Evolutionary conservation across 257 asterid species (phyloP).

Genomic region (Solanum pinnatisectum): DNA sequence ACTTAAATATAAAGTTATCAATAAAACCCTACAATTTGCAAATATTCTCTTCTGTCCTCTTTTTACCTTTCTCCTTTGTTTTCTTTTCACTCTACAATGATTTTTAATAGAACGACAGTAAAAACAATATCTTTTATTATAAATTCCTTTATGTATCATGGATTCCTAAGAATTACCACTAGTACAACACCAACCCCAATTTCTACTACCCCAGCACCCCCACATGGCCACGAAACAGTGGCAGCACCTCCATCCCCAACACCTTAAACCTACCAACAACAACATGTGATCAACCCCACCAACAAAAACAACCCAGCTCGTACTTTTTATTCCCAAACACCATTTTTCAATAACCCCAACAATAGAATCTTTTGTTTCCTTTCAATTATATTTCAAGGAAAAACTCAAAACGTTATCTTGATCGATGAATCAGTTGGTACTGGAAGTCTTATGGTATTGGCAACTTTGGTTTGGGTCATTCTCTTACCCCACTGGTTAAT

Average conservation of each 20-base stretch:
- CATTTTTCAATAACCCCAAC: constrained; percentile 7
- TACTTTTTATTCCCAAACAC: neutral
- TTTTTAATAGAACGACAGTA: neutral
- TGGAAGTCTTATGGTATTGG: constrained; percentile 35
- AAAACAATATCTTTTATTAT: neutral
- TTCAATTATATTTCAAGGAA: neutral
- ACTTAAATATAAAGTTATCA: neutral
- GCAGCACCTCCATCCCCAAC: neutral
- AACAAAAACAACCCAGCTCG: neutral
- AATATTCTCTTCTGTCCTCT: neutral
- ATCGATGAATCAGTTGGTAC: neutral
- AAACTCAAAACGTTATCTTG: neutral
- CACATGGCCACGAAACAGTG: neutral
- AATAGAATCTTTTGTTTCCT: constrained; percentile 22
- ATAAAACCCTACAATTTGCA: neutral
- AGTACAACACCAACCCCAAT: neutral
- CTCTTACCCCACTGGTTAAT: constrained; percentile 38
- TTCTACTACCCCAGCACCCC: neutral
- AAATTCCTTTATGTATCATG: neutral
- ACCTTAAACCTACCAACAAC: neutral
- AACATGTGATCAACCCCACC: constrained; percentile 7
- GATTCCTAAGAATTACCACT: too few species aligned
- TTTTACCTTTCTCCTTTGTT: neutral
- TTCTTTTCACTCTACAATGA: neutral
- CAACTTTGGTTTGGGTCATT: constrained; percentile 24